Percentiles rank a stretch among this genome's conserved stretches.
phyloP scores from a whole-genome alignment of 768 basidiomycete species.

The Nevesoporus exiguus region DNA sequence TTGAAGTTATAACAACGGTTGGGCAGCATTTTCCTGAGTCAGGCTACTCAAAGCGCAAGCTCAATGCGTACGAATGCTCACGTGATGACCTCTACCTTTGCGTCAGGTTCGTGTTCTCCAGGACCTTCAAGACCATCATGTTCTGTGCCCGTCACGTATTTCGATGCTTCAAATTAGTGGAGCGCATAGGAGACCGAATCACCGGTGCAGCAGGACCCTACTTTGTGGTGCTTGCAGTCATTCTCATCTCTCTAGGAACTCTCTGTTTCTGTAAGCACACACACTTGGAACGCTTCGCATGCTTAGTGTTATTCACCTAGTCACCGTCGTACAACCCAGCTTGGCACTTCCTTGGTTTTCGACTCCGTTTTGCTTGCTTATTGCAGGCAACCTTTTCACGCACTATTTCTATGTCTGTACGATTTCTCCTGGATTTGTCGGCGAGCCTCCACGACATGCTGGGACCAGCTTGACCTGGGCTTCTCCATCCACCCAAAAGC shows the following conservation, averaged over 20 bases:
- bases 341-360: slow-evolving; percentile 58
- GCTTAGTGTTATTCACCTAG: slow-evolving; percentile 37
- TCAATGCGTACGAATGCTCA: background rate
- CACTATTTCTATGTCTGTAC: slow-evolving; percentile 89
- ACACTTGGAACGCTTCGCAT: background rate
- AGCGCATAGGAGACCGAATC: slow-evolving; percentile 70
- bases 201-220: slow-evolving; percentile 91
- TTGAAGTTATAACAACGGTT: too few relatives aligned
- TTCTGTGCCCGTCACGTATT: slow-evolving; percentile 37
- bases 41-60: too few relatives aligned
- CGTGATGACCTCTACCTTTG: background rate
- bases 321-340: slow-evolving; percentile 71
- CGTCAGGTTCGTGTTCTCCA: too few relatives aligned
- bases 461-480: slow-evolving; percentile 59
- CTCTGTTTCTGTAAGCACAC: slow-evolving; percentile 74
- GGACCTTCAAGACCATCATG: slow-evolving; percentile 11
- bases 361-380: slow-evolving; percentile 67
- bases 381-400: slow-evolving; percentile 68
- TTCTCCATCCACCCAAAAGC: slow-evolving; percentile 17
- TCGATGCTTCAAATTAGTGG: slow-evolving; percentile 62
- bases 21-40: background rate
- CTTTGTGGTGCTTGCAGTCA: slow-evolving; percentile 79
- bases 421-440: slow-evolving; percentile 73
- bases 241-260: slow-evolving; percentile 64
- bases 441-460: slow-evolving; percentile 47